These are phyloP conservation scores for Kalmusia sp. DNA, from an alignment of 2,329 filamentous ascomycete genomes.

Conservation along the genomic window DNA sequence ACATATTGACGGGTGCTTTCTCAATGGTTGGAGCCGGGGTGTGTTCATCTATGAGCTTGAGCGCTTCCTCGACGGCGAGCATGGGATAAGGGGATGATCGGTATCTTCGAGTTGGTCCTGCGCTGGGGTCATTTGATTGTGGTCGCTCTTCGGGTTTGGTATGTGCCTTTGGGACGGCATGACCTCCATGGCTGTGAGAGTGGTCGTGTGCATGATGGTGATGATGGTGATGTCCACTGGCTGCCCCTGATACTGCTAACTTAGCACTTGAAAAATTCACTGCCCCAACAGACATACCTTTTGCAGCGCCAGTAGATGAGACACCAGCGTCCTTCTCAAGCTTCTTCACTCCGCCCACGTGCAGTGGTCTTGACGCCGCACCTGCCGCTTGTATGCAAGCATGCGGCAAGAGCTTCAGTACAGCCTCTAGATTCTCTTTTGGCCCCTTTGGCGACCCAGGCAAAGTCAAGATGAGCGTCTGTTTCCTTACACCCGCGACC, in stretches of 20 bases:
- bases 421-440: slow-evolving; percentile 86
- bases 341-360: slow-evolving; percentile 81
- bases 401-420: slow-evolving; percentile 90
- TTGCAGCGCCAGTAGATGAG: slow-evolving; percentile 20
- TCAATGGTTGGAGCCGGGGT: slow-evolving; percentile 69
- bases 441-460: slow-evolving; percentile 96
- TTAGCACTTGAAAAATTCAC: slow-evolving; percentile 2
- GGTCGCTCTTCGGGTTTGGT: slow-evolving; percentile 67
- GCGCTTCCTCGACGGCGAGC: slow-evolving; percentile 83
- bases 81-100: slow-evolving; percentile 91
- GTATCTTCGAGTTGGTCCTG: slow-evolving; percentile 72
- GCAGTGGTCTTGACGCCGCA: slow-evolving; percentile 78
- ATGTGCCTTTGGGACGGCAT: slow-evolving; percentile 68
- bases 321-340: slow-evolving; percentile 81
- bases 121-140: slow-evolving; percentile 65
- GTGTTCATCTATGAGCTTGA: slow-evolving; percentile 74
- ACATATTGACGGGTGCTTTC: slow-evolving; percentile 66
- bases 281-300: slow-evolving; percentile 20
- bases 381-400: slow-evolving; percentile 91
- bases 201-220: slow-evolving; percentile 64
- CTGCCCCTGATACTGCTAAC: slow-evolving; percentile 25
- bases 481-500: slow-evolving; percentile 84
- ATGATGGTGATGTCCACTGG: slow-evolving; percentile 47
- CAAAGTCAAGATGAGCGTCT: slow-evolving; percentile 83
- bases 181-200: slow-evolving; percentile 64